These are phyloP conservation scores for Solanum dulcamara DNA, from an alignment of 257 asterid genomes.

Conservation along the genomic window DNA sequence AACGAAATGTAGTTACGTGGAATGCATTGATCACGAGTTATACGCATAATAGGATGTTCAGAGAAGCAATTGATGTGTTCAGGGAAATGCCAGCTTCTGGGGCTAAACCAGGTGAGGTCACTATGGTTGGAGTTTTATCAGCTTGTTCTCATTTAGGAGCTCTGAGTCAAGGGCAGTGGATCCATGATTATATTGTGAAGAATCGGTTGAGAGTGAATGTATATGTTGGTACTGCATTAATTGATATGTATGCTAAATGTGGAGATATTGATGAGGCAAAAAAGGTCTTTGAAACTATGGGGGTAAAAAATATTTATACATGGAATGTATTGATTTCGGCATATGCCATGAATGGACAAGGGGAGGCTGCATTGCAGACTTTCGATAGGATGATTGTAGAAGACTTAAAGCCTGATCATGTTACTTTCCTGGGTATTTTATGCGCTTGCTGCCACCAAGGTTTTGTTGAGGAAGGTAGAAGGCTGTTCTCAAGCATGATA, in stretches of 20 bases:
- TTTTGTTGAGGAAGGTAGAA: conserved; percentile 18
- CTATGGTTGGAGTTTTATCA: conserved; percentile 15
- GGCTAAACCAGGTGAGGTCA: conserved; percentile 9
- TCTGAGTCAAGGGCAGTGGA: conserved; percentile 10
- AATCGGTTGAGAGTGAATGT: conserved; percentile 3
- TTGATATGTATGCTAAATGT: conserved; percentile 23
- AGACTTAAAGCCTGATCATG: conserved; percentile 12
- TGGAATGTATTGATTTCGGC: conserved; percentile 26
- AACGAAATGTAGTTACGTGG: conserved; percentile 17
- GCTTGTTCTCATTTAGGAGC: conserved; percentile 24
- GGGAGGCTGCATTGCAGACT: conserved; percentile 13
- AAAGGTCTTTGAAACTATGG: conserved; percentile 10
- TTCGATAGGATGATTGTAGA: conserved; percentile 8
- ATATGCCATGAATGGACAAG: conserved; percentile 23
- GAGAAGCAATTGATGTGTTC: conserved; percentile 16
- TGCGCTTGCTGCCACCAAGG: conserved; percentile 25
- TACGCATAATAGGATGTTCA: conserved; percentile 17
- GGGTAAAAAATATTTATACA: conserved; percentile 8
- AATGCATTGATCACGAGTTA: conserved; percentile 22
- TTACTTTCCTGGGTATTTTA: conserved; percentile 16
- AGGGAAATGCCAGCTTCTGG: conserved; percentile 10
- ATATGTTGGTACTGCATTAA: conserved; percentile 14
- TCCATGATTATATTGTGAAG: conserved; percentile 8
- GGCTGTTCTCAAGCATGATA: conserved; percentile 11
- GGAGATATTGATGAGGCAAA: conserved; percentile 17